Conservation (phyloP, 257 asterid genomes). For the Cordia subcordata region DNA sequence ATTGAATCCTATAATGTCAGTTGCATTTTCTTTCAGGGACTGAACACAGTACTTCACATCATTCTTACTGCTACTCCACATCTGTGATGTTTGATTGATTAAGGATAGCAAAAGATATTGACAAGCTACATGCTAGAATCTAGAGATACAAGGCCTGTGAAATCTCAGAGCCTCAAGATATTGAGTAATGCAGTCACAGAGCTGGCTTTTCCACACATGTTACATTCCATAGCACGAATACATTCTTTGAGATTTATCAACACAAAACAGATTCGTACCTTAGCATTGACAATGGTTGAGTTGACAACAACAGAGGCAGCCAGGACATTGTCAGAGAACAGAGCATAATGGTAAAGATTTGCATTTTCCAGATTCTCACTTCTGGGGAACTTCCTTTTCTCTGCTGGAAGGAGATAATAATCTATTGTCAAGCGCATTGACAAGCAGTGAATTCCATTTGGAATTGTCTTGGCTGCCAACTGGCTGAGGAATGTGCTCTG, state of each 20-base stretch:
- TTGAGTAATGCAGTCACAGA: no score
- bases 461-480: conserved; percentile 94
- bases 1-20: no score
- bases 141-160: no score
- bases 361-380: conserved; percentile 86
- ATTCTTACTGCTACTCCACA: no score
- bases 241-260: neutral
- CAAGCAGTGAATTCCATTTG: conserved; percentile 93
- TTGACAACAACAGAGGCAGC: conserved; percentile 99
- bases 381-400: conserved; percentile 76
- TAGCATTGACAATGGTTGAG: conserved; percentile 80
- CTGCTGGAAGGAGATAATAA: conserved; percentile 78
- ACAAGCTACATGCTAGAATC: no score
- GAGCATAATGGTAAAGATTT: conserved; percentile 82
- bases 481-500: conserved; percentile 98
- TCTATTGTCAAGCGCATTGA: conserved; percentile 92
- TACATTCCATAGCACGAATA: no score
- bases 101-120: no score
- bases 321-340: conserved; percentile 94
- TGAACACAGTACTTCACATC: no score
- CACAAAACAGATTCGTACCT: conserved; percentile 40
- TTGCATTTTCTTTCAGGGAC: no score
- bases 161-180: no score
- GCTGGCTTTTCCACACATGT: no score
- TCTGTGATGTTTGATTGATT: no score